Evolutionary conservation across 164 flowering plant species (phyloP).

Genomic region (Vitis riparia): DNA sequence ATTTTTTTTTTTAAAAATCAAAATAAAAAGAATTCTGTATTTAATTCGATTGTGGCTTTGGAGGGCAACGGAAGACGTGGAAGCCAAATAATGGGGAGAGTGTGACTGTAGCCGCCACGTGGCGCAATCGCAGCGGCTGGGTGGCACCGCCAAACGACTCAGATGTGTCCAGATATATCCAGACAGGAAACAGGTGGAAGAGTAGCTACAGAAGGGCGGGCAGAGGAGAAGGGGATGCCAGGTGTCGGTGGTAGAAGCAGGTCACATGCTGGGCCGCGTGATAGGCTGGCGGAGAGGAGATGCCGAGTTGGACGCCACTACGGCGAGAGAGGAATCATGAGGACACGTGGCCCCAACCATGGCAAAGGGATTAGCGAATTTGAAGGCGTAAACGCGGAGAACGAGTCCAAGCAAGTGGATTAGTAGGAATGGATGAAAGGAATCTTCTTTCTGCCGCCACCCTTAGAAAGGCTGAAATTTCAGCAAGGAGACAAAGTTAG

Average conservation of each 20-base stretch:
- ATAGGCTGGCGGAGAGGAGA: slow-evolving; percentile 9
- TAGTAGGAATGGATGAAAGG: neutral
- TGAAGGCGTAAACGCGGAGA: slow-evolving; percentile 34
- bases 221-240: slow-evolving; percentile 13
- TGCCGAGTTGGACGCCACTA: slow-evolving; percentile 24
- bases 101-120: slow-evolving; percentile 5
- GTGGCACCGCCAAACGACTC: slow-evolving; percentile 8
- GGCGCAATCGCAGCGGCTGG: neutral
- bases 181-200: slow-evolving; percentile 12
- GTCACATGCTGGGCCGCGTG: slow-evolving; percentile 18
- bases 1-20: neutral
- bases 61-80: neutral
- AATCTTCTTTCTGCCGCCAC: neutral
- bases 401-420: slow-evolving; percentile 7
- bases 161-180: neutral
- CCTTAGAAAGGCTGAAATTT: neutral
- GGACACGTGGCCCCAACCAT: slow-evolving; percentile 14
- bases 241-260: slow-evolving; percentile 11
- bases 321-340: neutral
- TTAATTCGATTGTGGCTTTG: too few species aligned
- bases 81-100: slow-evolving; percentile 4
- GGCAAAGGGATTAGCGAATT: slow-evolving; percentile 7
- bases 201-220: neutral
- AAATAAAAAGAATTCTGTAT: too few species aligned
- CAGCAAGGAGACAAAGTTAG: neutral